These are phyloP conservation scores for Naganishia onofrii DNA, from an alignment of 768 basidiomycete genomes.

Conservation along the genomic window DNA sequence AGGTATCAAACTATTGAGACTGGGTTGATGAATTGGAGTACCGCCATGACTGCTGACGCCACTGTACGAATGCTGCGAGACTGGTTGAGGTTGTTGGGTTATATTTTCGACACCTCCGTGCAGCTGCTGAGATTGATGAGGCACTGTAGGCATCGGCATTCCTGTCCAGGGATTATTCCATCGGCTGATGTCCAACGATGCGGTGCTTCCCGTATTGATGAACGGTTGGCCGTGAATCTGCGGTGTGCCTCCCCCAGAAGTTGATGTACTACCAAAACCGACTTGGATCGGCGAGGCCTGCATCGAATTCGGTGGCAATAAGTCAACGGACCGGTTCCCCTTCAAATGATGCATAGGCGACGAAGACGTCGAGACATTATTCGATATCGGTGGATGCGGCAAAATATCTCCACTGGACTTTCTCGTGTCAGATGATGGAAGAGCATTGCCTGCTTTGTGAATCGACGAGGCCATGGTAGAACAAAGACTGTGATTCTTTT, in stretches of 20 bases:
- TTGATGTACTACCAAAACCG: conserved; percentile 5
- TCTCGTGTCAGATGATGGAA: background rate
- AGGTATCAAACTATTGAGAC: conserved; percentile 15
- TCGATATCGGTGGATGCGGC: background rate
- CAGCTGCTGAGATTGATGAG: background rate
- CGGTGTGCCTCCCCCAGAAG: conserved; percentile 1
- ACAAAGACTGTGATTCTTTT: background rate
- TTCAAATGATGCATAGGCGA: background rate
- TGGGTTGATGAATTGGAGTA: conserved; percentile 19
- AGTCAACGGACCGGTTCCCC: background rate
- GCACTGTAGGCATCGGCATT: background rate
- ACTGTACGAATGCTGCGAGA: background rate
- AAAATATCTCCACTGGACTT: background rate
- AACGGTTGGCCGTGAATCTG: conserved; percentile 1
- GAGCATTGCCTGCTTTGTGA: background rate
- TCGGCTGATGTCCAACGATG: background rate
- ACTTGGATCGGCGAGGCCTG: conserved; percentile 4
- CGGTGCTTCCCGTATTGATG: conserved; percentile 6
- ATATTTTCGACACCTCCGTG: background rate
- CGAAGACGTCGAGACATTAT: background rate
- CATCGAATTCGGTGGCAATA: background rate
- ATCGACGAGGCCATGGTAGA: background rate
- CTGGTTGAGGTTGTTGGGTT: background rate
- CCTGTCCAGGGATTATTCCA: conserved; percentile 13
- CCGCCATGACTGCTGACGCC: conserved; percentile 8